Base-by-base conservation (phyloP, 2,329 filamentous ascomycete genomes). In the Davidsoniella australis region DNA sequence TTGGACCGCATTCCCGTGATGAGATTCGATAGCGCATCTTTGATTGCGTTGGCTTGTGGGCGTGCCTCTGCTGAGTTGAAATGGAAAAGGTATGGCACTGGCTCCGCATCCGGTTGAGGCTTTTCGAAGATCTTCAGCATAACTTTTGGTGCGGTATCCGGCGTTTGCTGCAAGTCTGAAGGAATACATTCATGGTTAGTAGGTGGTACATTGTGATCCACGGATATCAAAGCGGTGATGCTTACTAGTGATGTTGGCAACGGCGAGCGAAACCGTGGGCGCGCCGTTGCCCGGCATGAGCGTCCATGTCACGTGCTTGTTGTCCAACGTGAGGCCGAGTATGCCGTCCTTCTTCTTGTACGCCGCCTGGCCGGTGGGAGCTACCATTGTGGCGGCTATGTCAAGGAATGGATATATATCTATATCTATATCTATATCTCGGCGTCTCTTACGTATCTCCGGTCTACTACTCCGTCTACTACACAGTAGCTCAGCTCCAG, bases 261-360 rank as follows among this genome's bases (percentile, higher is more conserved):
- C 74, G 6, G 74, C 66, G 51, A 96, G 73, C 0, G 77, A 80
- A 53, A 95, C 68, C 23, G 72, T 68, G 3, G 83, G 73, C 48
- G 78, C 70, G 2, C 78, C 75, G 49, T 70, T 72, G 33, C 75
- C 72, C 42, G 73, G 72, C 48, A 76, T 71, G 8, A 86, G 83
- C 29, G 78, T 85, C 89, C 89, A 98, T 62, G 77, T 81, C 54
- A 96, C 76, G 37, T 73, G 78, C 59, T 75, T 76, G 58, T 77
- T 72, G 63, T 94, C 85, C 50, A 73, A 68, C 14, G 83, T 78
- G 57, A 96, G 71, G 23, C 78, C 76, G 59, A 98, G 68, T 53
- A 76, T 76, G 62, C 91, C 91, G 69, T 96, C 85, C 65, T 94
- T 91, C 71, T 96, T 98, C 68, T 95, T 96, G 73, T 91, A 96